Percentiles rank a stretch among this genome's conserved stretches.
Evolutionary conservation across 306 rosid species (phyloP).

Genomic region (Fagus sylvatica): DNA sequence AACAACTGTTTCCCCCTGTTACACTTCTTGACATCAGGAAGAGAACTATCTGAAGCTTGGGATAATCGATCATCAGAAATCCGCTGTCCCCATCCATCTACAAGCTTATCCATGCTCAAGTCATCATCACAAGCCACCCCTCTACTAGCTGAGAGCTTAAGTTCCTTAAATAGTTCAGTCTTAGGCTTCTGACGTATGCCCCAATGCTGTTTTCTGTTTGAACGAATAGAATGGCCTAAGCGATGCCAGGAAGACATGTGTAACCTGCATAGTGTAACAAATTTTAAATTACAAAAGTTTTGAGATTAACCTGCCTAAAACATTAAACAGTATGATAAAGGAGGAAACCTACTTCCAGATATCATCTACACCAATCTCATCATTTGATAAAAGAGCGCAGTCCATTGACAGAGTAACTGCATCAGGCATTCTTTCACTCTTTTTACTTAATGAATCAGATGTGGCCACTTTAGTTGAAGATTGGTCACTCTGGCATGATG

Average conservation of each 20-base stretch:
- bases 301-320: neutral
- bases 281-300: slow-evolving; percentile 8
- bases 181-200: slow-evolving; percentile 76
- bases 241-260: slow-evolving; percentile 68
- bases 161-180: slow-evolving; percentile 60
- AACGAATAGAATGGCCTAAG: slow-evolving; percentile 51
- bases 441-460: slow-evolving; percentile 33
- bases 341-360: slow-evolving; percentile 55
- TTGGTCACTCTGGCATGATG: slow-evolving; percentile 34
- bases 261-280: slow-evolving; percentile 47
- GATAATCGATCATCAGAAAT: slow-evolving; percentile 39
- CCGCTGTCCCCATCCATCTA: slow-evolving; percentile 51
- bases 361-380: slow-evolving; percentile 42
- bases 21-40: slow-evolving; percentile 38
- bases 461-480: slow-evolving; percentile 37
- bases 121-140: slow-evolving; percentile 50
- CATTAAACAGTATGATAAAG: slow-evolving; percentile 12
- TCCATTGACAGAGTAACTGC: slow-evolving; percentile 78
- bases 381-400: slow-evolving; percentile 48
- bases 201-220: slow-evolving; percentile 72
- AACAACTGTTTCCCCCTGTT: slow-evolving; percentile 58
- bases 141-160: slow-evolving; percentile 67
- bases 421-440: slow-evolving; percentile 35
- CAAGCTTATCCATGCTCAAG: slow-evolving; percentile 49
- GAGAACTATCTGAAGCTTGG: slow-evolving; percentile 42